phyloP scores from a whole-genome alignment of 306 rosid species.

The Cucumis hystrix region DNA sequence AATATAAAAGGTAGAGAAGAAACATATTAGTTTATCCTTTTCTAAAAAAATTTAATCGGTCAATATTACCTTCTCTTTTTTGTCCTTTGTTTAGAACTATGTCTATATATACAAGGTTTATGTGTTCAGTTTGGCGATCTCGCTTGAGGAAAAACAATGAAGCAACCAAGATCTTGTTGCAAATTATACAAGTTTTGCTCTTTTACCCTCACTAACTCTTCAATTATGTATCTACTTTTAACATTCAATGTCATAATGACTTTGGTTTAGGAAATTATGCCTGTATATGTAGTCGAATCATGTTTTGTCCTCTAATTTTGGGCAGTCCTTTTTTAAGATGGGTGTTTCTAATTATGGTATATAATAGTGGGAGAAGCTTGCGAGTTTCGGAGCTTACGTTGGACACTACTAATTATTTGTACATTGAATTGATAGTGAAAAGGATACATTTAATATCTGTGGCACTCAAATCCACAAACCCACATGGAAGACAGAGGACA shows the following conservation, averaged over 20 bases:
- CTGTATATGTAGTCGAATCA: background rate
- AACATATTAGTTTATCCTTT: slow-evolving; percentile 10
- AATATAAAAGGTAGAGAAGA: slow-evolving; percentile 57
- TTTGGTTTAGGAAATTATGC: background rate
- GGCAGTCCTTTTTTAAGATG: background rate
- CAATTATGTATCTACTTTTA: background rate
- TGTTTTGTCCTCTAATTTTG: background rate
- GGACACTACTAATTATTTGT: background rate
- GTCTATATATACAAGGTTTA: slow-evolving; percentile 27
- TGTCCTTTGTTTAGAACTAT: slow-evolving; percentile 33
- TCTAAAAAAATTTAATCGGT: background rate
- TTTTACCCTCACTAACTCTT: background rate
- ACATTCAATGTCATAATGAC: background rate
- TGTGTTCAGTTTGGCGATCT: slow-evolving; percentile 21
- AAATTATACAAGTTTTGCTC: background rate
- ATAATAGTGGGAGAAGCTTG: background rate
- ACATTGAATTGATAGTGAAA: background rate
- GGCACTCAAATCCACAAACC: slow-evolving; percentile 9
- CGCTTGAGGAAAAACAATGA: slow-evolving; percentile 9
- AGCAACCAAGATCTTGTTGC: slow-evolving; percentile 16
- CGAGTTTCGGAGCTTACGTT: background rate
- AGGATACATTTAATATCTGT: background rate
- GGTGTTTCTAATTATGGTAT: background rate
- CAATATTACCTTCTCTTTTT: slow-evolving; percentile 9
- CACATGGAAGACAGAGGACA: slow-evolving; percentile 23